Conservation (phyloP, 305 asterid genomes). For the Nicotiana rustica region DNA sequence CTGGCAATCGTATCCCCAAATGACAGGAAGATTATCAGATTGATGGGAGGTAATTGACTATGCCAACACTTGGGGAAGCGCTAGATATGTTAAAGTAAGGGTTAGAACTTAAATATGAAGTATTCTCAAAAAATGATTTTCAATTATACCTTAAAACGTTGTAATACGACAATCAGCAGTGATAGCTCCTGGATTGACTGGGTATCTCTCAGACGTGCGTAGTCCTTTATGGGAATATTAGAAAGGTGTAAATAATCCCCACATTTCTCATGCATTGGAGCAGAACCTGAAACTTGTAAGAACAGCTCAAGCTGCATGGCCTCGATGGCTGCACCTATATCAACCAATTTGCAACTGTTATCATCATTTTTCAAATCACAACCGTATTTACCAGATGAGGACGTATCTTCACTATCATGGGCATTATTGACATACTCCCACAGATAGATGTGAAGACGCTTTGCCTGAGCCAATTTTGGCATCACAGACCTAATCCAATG, state of each 20-base stretch:
- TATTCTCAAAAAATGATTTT: not conserved
- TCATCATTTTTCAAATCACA: slow-evolving; percentile 68
- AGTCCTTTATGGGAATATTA: slow-evolving; percentile 72
- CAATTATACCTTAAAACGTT: slow-evolving; percentile 74
- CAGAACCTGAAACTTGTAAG: slow-evolving; percentile 82
- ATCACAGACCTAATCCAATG: slow-evolving; percentile 72
- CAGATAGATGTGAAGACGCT: slow-evolving; percentile 82
- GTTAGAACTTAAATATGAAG: not conserved
- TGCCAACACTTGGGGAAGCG: not conserved
- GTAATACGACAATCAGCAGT: slow-evolving; percentile 68
- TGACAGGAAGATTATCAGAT: not conserved
- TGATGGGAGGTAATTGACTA: not conserved
- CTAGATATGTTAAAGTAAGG: not conserved
- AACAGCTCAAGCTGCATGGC: slow-evolving; percentile 88
- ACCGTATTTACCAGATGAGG: slow-evolving; percentile 51
- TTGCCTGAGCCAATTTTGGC: slow-evolving; percentile 82
- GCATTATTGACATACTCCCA: slow-evolving; percentile 72
- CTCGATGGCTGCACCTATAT: slow-evolving; percentile 67
- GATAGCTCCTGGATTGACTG: slow-evolving; percentile 77
- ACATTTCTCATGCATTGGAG: slow-evolving; percentile 66
- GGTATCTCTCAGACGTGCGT: slow-evolving; percentile 65
- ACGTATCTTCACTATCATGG: slow-evolving; percentile 61
- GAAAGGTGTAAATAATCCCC: slow-evolving; percentile 64
- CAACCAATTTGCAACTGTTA: slow-evolving; percentile 70
- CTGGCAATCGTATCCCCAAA: not conserved